Evolutionary conservation across 805 yeast genomes (phyloP), one percentile per base, ranked within the genome.

Genomic region (Ogataea populi-albae): DNA sequence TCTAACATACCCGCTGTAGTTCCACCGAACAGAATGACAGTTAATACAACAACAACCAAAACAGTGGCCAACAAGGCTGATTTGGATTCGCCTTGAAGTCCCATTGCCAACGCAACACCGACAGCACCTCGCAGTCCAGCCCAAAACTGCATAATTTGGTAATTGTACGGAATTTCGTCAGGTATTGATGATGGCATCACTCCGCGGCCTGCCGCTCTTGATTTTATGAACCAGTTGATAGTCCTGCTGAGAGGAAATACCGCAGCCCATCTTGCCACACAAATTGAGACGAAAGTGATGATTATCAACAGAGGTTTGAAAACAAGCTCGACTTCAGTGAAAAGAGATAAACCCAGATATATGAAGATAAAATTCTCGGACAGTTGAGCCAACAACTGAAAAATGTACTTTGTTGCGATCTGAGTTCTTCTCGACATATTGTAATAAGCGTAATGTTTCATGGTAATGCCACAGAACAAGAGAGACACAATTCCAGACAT

Each of bases 111-210:
- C 0, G 98, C 99, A 4, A 93, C 99, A 46, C 99, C 99, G 23
- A 93, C 99, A 1, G 99, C 99, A 41, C 99, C 99, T 55, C 99
- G 73, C 38, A 93, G 69, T 3, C 99, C 99, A 3, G 98, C 98
- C 99, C 99, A 93, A 60, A 93, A 93, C 33, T 91, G 87, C 98
- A 93, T 93, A 86, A 88, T 87, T 64, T 93, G 98, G 61, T 93
- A 93, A 43, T 83, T 86, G 52, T 86, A 91, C 17, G 96, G 93
- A 43, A 93, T 88, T 63, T 91, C 98, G 52, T 88, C 96, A 2
- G 85, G 83, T 8, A 73, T 64, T 2, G 50, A 30, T 6, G 47
- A 24, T 2, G 70, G 52, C 20, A 53, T 33, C 10, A 46, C 53
- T 56, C 77, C 79, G 34, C 62, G 49, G 16, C 77, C 69, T 41